Evolutionary conservation across 75 land plant genomes (phyloP).

Genomic region (Sequoiadendron giganteum): DNA sequence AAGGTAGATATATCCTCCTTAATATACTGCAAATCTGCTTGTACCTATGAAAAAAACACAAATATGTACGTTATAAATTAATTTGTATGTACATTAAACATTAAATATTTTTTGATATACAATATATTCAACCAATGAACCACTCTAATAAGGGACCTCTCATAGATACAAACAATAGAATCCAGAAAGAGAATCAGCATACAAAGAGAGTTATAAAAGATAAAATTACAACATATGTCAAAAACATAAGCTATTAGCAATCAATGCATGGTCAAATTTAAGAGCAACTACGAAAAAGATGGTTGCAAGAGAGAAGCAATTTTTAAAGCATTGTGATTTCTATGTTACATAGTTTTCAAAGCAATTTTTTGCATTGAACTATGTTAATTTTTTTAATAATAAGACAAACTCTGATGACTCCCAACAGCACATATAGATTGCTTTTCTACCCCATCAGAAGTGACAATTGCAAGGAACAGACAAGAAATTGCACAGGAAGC

Average conservation of each 20-base stretch:
- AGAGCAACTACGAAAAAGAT: background rate
- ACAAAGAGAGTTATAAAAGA: background rate
- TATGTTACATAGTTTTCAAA: background rate
- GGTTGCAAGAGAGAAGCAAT: background rate
- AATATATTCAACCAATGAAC: background rate
- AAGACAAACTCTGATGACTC: background rate
- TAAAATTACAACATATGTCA: background rate
- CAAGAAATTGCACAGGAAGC: background rate
- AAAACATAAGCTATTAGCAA: background rate
- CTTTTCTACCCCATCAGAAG: background rate
- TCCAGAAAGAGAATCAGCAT: slow-evolving; percentile 4
- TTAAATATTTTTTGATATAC: too few species aligned
- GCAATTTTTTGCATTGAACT: background rate
- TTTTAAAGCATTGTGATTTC: background rate
- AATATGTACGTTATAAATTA: background rate
- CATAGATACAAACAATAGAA: background rate
- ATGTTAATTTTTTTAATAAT: too few species aligned
- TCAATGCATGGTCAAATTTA: background rate
- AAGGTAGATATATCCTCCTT: slow-evolving; percentile 86
- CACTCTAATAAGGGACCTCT: background rate
- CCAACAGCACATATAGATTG: background rate
- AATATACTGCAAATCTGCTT: slow-evolving; percentile 84
- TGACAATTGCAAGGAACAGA: background rate
- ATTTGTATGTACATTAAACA: too few species aligned
- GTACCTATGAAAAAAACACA: slow-evolving; percentile 45